Conservation (phyloP, 1,139 yeast species). For the Pichia sp. region DNA sequence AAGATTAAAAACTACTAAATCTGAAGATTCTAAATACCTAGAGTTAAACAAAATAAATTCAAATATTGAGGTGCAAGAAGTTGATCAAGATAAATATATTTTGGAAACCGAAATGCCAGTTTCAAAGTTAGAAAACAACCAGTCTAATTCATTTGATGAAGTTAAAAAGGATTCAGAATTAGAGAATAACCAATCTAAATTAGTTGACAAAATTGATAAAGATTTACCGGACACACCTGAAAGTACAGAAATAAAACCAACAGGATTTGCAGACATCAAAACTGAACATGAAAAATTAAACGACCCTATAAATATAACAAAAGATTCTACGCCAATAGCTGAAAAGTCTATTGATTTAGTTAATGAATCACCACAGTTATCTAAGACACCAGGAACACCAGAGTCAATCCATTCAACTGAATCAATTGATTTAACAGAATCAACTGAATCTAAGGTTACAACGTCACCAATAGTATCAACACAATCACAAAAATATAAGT, state of each 20-base stretch:
- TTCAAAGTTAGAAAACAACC: too few relatives aligned
- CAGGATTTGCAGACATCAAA: not conserved
- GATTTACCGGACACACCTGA: not conserved
- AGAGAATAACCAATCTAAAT: not conserved
- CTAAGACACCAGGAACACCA: not conserved
- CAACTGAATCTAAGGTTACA: not conserved
- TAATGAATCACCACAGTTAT: not conserved
- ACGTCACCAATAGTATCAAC: not conserved
- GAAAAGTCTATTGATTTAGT: not conserved
- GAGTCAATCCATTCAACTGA: too few relatives aligned
- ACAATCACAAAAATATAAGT: conserved; percentile 9
- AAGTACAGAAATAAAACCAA: not conserved
- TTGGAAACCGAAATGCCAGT: too few relatives aligned
- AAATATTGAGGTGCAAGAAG: not conserved
- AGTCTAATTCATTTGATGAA: not conserved
- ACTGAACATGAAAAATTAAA: not conserved
- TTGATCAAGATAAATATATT: not conserved
- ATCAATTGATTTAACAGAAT: too few relatives aligned
- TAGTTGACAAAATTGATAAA: not conserved
- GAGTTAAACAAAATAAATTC: not conserved
- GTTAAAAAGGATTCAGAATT: not conserved
- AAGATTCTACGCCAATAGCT: not conserved
- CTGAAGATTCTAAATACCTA: too few relatives aligned
- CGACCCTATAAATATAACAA: not conserved
- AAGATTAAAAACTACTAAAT: not conserved